Conservation (phyloP, 768 basidiomycete genomes). For the Coprinopsis sp. region DNA sequence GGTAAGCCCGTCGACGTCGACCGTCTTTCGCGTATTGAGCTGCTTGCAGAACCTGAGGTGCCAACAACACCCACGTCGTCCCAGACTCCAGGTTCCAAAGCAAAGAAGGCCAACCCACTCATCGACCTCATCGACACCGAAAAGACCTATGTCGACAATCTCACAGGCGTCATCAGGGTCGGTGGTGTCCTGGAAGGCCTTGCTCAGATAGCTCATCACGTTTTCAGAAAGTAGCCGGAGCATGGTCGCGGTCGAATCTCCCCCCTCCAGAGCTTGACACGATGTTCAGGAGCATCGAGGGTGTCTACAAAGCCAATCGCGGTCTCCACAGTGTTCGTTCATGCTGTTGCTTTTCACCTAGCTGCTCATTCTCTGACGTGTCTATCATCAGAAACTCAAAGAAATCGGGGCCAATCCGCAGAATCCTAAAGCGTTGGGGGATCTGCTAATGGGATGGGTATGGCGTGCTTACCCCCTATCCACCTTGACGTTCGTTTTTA, state of each 20-base stretch:
- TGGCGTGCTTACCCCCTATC: slow-evolving; percentile 24
- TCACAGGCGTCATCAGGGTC: slow-evolving; percentile 89
- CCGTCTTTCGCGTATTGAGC: slow-evolving; percentile 15
- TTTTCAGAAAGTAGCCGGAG: slow-evolving; percentile 88
- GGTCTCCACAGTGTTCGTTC: slow-evolving; percentile 59
- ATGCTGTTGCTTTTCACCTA: background rate
- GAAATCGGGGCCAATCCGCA: slow-evolving; percentile 92
- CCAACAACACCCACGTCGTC: slow-evolving; percentile 31
- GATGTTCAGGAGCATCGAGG: slow-evolving; percentile 94
- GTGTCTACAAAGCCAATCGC: slow-evolving; percentile 89
- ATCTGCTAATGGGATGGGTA: slow-evolving; percentile 97
- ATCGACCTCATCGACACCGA: slow-evolving; percentile 93
- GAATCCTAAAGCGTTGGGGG: slow-evolving; percentile 90
- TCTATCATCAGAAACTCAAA: slow-evolving; percentile 69
- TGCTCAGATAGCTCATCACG: slow-evolving; percentile 9
- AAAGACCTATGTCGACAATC: slow-evolving; percentile 83
- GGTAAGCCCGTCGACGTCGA: slow-evolving; percentile 11
- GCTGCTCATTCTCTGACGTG: slow-evolving; percentile 14
- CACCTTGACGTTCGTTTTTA: slow-evolving; percentile 12
- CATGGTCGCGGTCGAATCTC: slow-evolving; percentile 94
- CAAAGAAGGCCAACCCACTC: slow-evolving; percentile 75
- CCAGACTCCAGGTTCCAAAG: slow-evolving; percentile 37
- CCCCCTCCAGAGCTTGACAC: slow-evolving; percentile 87
- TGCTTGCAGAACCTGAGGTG: slow-evolving; percentile 17
- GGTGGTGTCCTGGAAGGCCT: slow-evolving; percentile 22